A percentile compares a stretch with the other conserved stretches of the same genome.
Evolutionary conservation across 495 filamentous ascomycete genomes (phyloP).

Genomic region (Aspergillus ostianus): DNA sequence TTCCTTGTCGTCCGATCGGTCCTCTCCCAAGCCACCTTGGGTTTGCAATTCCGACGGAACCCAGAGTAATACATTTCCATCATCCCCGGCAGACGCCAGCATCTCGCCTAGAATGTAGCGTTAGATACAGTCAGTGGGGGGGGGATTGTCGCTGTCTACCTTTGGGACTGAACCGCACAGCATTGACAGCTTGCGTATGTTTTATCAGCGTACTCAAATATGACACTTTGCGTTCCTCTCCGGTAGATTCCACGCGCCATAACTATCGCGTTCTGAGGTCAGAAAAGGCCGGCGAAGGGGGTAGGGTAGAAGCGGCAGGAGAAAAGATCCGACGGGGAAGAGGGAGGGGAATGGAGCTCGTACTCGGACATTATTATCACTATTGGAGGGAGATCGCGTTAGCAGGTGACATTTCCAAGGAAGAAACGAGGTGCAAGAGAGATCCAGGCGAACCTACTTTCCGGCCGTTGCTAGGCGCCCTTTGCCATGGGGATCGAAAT

Average conservation of each 20-base stretch:
- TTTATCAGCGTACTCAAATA: conserved; percentile 89
- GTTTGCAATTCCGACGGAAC: conserved; percentile 76
- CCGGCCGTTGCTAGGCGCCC: conserved; percentile 90
- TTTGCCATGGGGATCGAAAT: conserved; percentile 93
- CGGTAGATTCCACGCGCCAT: conserved; percentile 84
- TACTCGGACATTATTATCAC: conserved; percentile 96
- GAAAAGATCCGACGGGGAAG: conserved; percentile 11
- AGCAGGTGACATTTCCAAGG: not conserved
- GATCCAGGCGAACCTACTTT: conserved; percentile 41
- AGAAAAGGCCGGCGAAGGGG: conserved; percentile 22
- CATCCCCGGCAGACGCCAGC: conserved; percentile 91
- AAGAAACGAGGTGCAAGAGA: not conserved
- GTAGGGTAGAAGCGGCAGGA: not conserved
- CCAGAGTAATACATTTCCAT: conserved; percentile 96
- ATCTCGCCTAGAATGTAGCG: conserved; percentile 67
- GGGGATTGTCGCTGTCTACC: conserved; percentile 44
- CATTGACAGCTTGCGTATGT: conserved; percentile 97
- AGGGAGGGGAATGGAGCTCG: conserved; percentile 31
- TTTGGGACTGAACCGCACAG: conserved; percentile 91
- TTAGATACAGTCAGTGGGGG: conserved; percentile 19
- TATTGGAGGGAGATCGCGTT: conserved; percentile 14
- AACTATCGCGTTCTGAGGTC: conserved; percentile 54
- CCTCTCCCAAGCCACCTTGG: conserved; percentile 70
- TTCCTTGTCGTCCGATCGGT: conserved; percentile 89
- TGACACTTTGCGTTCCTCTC: conserved; percentile 82